Base-by-base conservation (phyloP, 1,139 yeast species). In the Blastobotrys niveus region DNA sequence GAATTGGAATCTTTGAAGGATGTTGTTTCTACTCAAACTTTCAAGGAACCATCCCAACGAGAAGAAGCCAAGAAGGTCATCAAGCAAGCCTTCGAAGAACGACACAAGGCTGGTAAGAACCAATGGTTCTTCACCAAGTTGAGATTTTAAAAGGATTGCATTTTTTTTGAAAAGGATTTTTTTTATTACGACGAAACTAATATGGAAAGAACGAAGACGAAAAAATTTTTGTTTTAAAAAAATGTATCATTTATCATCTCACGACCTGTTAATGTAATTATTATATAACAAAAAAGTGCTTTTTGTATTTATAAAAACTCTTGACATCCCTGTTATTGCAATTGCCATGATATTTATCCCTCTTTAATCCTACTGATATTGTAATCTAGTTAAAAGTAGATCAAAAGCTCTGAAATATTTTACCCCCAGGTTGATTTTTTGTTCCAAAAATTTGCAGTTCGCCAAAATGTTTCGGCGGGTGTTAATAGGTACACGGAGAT, bases 71-170 rank as follows among this genome's bases (percentile, higher is more conserved):
- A 89, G 86, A 91, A 91, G 82, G 89, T 83, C 71, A 88, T 93
- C 74, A 91, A 88, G 87, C 85, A 88, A 82, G 96, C 95, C 70
- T 91, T 91, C 70, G 98, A 91, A 79, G 96, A 91, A 79, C 88
- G 89, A 83, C 95, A 91, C 82, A 94, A 88, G 79, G 89, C 96
- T 70, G 98, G 98, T 74, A 88, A 89, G 86, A 89, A 89, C 89
- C 89, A 88, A 77, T 91, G 98, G 98, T 91, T 91, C 82, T 91
- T 91, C 87, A 83, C 95, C 76, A 91, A 91, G 80, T 86, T 91
- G 73, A 85, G 88, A 80, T 91, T 91, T 80, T 91, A 88, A 85
- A 49, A 37, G 36, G 27, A n/a, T 33, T 33, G 9, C 19, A 8
- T 17, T 17, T 17, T 32, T 7, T 32, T 32, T 32, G 20, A 14